Percentiles rank a stretch among this genome's conserved stretches.
Evolutionary conservation across 2,329 filamentous ascomycete genomes (phyloP).

Genomic region (Leptodontidium sp.): DNA sequence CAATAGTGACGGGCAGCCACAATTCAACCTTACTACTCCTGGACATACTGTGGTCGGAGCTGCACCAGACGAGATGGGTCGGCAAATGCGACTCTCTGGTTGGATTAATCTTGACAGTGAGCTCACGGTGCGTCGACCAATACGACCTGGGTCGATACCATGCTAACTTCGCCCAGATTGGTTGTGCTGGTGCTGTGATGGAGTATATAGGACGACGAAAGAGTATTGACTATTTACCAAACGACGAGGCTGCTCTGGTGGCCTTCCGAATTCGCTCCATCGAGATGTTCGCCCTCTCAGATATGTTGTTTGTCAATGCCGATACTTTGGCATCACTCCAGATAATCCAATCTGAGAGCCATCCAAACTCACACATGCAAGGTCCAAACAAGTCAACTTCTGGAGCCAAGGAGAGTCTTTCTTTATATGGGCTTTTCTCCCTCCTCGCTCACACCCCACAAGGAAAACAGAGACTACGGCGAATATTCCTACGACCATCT

Average conservation of each 20-base stretch:
- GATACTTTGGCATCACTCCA: slow-evolving; percentile 86
- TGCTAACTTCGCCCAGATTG: slow-evolving; percentile 55
- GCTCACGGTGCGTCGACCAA: slow-evolving; percentile 62
- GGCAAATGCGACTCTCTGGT: slow-evolving; percentile 72
- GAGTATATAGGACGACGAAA: slow-evolving; percentile 76
- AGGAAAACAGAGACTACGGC: slow-evolving; percentile 77
- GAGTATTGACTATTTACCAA: slow-evolving; percentile 68
- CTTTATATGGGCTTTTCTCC: slow-evolving; percentile 84
- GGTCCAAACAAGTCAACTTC: slow-evolving; percentile 68
- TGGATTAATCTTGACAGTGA: slow-evolving; percentile 77
- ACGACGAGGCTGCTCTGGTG: slow-evolving; percentile 60
- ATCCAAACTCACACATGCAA: slow-evolving; percentile 82
- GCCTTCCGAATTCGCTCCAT: slow-evolving; percentile 69
- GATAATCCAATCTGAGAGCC: slow-evolving; percentile 82
- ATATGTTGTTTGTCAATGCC: slow-evolving; percentile 78
- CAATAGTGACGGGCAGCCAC: slow-evolving; percentile 52
- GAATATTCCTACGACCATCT: slow-evolving; percentile 82
- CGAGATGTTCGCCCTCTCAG: slow-evolving; percentile 76
- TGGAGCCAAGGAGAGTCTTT: slow-evolving; percentile 81
- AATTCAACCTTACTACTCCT: slow-evolving; percentile 69
- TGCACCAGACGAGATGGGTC: slow-evolving; percentile 61
- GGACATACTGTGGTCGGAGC: slow-evolving; percentile 52
- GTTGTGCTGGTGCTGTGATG: slow-evolving; percentile 89
- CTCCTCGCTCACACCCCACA: slow-evolving; percentile 79
- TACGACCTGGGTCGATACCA: neutral